These are phyloP conservation scores for Adiantum capillusveneris DNA, from an alignment of 75 land plant species.

Conservation along the genomic window DNA sequence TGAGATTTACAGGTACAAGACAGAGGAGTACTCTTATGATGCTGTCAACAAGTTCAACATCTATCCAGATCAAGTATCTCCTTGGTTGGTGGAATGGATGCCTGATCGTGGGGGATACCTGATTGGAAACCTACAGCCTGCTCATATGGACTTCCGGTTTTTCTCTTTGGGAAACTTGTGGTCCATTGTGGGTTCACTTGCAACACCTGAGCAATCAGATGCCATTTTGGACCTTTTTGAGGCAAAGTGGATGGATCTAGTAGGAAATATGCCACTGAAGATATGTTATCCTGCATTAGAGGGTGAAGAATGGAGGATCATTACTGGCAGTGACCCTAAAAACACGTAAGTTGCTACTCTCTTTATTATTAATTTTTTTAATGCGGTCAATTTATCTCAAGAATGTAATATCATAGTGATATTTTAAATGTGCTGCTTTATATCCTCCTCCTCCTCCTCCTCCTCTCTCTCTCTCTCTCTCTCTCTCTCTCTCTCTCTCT, in stretches of 20 bases:
- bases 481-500: too few species aligned
- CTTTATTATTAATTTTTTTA: too few species aligned
- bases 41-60: conserved; percentile 98
- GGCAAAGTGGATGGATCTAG: conserved; percentile 60
- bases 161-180: conserved; percentile 90
- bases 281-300: conserved; percentile 73
- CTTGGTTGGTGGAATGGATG: conserved; percentile 92
- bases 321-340: conserved; percentile 79
- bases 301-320: conserved; percentile 73
- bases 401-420: too few species aligned
- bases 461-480: too few species aligned
- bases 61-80: conserved; percentile 89
- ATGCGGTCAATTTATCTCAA: too few species aligned
- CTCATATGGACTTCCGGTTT: conserved; percentile 97
- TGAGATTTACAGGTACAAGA: conserved; percentile 92
- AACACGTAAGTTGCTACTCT: conserved; percentile 51
- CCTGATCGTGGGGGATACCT: conserved; percentile 79
- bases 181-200: conserved; percentile 71
- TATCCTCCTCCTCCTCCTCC: too few species aligned
- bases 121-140: conserved; percentile 92
- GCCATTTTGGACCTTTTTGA: conserved; percentile 58
- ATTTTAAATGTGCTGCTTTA: too few species aligned
- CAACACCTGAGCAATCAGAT: conserved; percentile 69
- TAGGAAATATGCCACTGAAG: conserved; percentile 69
- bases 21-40: conserved; percentile 94